Evolutionary conservation across 2,329 filamentous ascomycete species (phyloP).

Genomic region (Niveomyces coronatus): DNA sequence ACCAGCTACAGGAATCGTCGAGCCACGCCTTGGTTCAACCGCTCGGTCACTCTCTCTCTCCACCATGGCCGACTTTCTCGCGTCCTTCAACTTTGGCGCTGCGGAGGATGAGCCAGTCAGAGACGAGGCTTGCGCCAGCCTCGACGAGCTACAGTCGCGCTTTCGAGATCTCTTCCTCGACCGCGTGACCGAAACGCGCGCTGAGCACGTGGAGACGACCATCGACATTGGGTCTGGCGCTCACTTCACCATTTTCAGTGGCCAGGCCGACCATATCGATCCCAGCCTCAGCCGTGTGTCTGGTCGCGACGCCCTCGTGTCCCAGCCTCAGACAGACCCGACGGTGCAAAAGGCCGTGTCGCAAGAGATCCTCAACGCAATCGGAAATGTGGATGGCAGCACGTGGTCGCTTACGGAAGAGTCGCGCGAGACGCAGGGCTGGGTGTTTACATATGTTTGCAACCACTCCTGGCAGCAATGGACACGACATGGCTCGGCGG

Average conservation of each 20-base stretch:
- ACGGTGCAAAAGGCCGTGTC: constrained; percentile 38
- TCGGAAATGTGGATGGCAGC: constrained; percentile 37
- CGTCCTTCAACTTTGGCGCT: constrained; percentile 23
- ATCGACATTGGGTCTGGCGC: constrained; percentile 36
- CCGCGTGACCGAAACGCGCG: constrained; percentile 36
- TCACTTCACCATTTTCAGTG: constrained; percentile 24
- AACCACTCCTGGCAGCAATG: constrained; percentile 41
- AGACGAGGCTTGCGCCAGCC: constrained; percentile 20
- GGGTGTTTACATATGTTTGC: constrained; percentile 45
- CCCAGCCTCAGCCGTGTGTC: constrained; percentile 25
- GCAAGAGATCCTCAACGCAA: constrained; percentile 33
- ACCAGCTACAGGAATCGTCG: too few relatives aligned
- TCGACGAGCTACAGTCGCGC: constrained; percentile 36
- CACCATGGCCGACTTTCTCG: constrained; percentile 31
- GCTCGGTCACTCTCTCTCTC: too few relatives aligned
- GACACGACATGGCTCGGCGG: constrained; percentile 34
- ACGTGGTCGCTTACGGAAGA: constrained; percentile 37
- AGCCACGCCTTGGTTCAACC: too few relatives aligned
- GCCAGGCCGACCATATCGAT: constrained; percentile 15
- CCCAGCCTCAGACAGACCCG: constrained; percentile 39
- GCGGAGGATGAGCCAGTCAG: constrained; percentile 14
- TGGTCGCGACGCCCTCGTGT: constrained; percentile 35
- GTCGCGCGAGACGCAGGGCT: constrained; percentile 35
- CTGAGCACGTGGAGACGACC: constrained; percentile 36
- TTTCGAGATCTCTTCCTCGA: constrained; percentile 30